A percentile compares a stretch with the other conserved stretches of the same genome.
Conservation (phyloP, 768 basidiomycete genomes). For the Leccinum uliginosum region DNA sequence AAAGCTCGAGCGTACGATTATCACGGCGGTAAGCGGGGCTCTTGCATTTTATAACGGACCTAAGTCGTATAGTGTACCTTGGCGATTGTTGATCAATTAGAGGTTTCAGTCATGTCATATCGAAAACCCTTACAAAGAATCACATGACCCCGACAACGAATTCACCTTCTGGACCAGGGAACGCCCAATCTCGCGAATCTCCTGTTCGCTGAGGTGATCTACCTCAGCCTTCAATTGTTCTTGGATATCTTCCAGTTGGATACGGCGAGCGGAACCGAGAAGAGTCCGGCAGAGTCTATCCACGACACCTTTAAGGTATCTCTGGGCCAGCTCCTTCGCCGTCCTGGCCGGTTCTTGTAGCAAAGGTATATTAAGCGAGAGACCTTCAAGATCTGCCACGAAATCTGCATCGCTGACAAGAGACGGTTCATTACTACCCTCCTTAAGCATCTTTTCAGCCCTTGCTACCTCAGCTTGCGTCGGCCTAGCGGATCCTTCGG, state of each 20-base stretch:
- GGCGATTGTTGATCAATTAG: not conserved
- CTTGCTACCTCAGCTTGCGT: constrained; percentile 7
- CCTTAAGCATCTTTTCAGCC: constrained; percentile 22
- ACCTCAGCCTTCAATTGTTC: constrained; percentile 13
- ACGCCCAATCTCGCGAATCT: constrained; percentile 8
- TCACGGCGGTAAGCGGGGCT: not conserved
- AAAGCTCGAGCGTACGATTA: not conserved
- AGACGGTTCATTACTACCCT: constrained; percentile 16
- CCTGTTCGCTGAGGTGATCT: constrained; percentile 13
- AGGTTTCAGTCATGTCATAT: not conserved
- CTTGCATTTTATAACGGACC: not conserved
- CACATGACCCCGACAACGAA: constrained; percentile 12
- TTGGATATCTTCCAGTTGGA: constrained; percentile 17
- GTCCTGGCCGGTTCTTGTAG: constrained; percentile 14
- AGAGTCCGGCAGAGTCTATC: constrained; percentile 18
- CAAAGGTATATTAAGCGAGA: constrained; percentile 9
- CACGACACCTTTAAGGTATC: constrained; percentile 14
- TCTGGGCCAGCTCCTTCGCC: constrained; percentile 17
- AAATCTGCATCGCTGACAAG: constrained; percentile 22
- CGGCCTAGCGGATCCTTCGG: not conserved
- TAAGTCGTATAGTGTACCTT: constrained; percentile 18
- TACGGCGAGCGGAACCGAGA: constrained; percentile 2
- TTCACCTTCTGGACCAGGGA: constrained; percentile 20
- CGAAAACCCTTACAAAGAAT: constrained; percentile 14
- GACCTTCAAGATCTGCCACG: constrained; percentile 18